Evolutionary conservation across 495 filamentous ascomycete species (phyloP).

Genomic region (Penicillium dipodomyicola): DNA sequence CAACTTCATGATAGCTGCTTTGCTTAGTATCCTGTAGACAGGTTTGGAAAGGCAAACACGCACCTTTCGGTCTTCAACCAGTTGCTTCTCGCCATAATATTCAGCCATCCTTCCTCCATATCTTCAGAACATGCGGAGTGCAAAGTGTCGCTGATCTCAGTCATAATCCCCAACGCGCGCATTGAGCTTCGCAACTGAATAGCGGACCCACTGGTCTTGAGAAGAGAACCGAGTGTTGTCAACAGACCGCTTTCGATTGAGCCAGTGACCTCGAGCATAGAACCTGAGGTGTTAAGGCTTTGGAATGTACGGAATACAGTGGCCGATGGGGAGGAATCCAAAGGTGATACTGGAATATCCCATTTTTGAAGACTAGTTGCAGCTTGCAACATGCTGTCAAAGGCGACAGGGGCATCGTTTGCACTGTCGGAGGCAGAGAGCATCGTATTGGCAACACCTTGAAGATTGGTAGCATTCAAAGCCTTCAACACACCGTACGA

Average conservation of each 20-base stretch:
- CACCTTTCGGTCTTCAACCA: slow-evolving; percentile 83
- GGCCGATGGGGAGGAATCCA: slow-evolving; percentile 58
- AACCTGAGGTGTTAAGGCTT: slow-evolving; percentile 64
- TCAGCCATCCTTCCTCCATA: slow-evolving; percentile 58
- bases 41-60: slow-evolving; percentile 18
- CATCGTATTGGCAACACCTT: slow-evolving; percentile 49
- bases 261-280: slow-evolving; percentile 46
- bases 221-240: slow-evolving; percentile 58
- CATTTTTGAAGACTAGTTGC: slow-evolving; percentile 87
- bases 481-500: slow-evolving; percentile 43
- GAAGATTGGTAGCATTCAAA: slow-evolving; percentile 46
- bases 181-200: slow-evolving; percentile 62
- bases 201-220: slow-evolving; percentile 53
- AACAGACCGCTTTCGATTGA: slow-evolving; percentile 65
- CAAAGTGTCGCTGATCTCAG: slow-evolving; percentile 77
- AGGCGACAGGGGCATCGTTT: slow-evolving; percentile 39
- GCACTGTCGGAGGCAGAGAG: slow-evolving; percentile 28
- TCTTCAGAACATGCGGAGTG: slow-evolving; percentile 55
- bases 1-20: slow-evolving; percentile 75
- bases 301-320: slow-evolving; percentile 80
- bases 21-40: slow-evolving; percentile 16
- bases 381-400: slow-evolving; percentile 72
- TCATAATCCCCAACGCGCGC: slow-evolving; percentile 70
- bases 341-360: slow-evolving; percentile 76
- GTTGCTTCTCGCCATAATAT: slow-evolving; percentile 60